Evolutionary conservation across 1,284 basidiomycete species (phyloP).

Genomic region (Vanrija humicola): DNA sequence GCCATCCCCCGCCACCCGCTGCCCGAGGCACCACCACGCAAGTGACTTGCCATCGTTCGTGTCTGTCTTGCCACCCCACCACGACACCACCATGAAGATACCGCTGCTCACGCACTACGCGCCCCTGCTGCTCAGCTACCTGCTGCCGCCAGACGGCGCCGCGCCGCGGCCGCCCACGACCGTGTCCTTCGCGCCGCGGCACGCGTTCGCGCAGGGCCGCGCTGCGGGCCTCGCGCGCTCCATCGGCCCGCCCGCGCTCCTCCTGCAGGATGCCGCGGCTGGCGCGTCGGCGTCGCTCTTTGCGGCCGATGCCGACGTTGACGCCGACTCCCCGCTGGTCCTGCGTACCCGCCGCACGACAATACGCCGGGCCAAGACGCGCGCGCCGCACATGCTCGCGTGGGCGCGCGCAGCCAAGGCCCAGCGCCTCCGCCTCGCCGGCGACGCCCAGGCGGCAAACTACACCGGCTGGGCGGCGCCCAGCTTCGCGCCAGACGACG

Average conservation of each 20-base stretch:
- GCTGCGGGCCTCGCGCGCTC: background rate
- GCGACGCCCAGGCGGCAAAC: background rate
- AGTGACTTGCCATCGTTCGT: background rate
- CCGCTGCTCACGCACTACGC: background rate
- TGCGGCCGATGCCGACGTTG: background rate
- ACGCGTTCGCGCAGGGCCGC: constrained; percentile 28
- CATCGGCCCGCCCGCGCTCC: background rate
- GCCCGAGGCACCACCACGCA: background rate
- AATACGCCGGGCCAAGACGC: constrained; percentile 34
- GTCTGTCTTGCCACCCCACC: background rate
- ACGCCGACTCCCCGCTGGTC: constrained; percentile 11
- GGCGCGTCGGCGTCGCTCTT: background rate
- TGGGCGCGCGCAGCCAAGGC: constrained; percentile 29
- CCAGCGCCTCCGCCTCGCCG: background rate
- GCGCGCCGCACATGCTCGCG: constrained; percentile 37
- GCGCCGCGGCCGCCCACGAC: background rate
- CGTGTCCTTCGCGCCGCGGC: constrained; percentile 27
- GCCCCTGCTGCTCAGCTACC: background rate
- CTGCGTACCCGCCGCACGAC: constrained; percentile 31
- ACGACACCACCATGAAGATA: background rate
- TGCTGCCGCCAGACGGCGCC: background rate
- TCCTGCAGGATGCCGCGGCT: background rate
- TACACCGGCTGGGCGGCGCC: constrained; percentile 12
- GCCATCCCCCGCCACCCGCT: too few species aligned
- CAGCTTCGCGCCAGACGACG: background rate